Percentiles rank a stretch among this genome's conserved stretches.
Conservation (phyloP, 2,329 filamentous ascomycete species). For the Paecilomyces niveus region DNA sequence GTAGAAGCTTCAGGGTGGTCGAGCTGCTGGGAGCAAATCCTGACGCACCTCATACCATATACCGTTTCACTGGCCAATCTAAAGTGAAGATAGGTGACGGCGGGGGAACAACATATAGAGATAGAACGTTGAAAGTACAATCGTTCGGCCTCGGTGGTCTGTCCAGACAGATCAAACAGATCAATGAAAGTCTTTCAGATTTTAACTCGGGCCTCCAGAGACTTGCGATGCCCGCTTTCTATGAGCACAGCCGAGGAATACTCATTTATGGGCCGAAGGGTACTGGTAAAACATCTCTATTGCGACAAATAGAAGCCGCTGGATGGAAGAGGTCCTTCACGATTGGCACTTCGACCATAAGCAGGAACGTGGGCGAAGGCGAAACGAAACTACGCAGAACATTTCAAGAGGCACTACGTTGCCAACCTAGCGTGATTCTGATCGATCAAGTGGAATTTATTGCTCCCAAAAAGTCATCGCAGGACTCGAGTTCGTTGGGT, state of each 20-base stretch:
- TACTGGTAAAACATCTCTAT: constrained; percentile 73
- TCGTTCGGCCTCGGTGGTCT: constrained; percentile 60
- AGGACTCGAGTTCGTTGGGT: constrained; percentile 33
- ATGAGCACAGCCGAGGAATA: constrained; percentile 49
- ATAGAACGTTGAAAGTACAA: constrained; percentile 22
- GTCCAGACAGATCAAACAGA: constrained; percentile 51
- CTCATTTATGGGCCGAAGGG: constrained; percentile 75
- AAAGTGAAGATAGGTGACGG: constrained; percentile 25
- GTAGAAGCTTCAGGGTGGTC: constrained; percentile 55
- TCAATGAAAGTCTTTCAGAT: constrained; percentile 60
- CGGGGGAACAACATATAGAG: constrained; percentile 9
- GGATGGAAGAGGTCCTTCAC: constrained; percentile 64
- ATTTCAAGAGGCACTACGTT: constrained; percentile 61
- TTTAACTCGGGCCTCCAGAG: constrained; percentile 38
- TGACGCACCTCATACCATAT: constrained; percentile 29
- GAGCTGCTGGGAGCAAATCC: constrained; percentile 46
- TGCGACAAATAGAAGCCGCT: constrained; percentile 59
- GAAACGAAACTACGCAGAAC: constrained; percentile 55
- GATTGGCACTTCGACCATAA: constrained; percentile 26
- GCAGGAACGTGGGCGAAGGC: constrained; percentile 32
- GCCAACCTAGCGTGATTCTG: constrained; percentile 69
- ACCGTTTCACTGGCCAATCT: constrained; percentile 26
- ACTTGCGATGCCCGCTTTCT: constrained; percentile 34
- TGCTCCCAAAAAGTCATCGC: constrained; percentile 51
- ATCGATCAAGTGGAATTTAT: constrained; percentile 72